Base-by-base conservation (phyloP, 352 stramenopile species). In the Phytopythium vexans region DNA sequence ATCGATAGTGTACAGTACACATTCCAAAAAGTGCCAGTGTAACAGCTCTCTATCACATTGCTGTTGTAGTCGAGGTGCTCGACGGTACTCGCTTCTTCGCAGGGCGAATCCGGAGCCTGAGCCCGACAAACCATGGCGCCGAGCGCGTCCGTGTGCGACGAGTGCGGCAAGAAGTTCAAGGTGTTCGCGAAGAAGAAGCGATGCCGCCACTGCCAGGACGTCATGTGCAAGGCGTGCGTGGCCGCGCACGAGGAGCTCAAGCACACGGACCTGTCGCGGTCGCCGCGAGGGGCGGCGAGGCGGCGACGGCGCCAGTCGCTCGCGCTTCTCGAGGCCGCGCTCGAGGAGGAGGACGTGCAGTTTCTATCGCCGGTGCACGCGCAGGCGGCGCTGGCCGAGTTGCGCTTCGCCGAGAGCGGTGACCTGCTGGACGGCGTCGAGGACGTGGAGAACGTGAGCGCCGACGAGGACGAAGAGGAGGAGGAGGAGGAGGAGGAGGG, bases 111-210 rank as follows among this genome's bases (percentile, higher is more conserved):
- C 21, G 21, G 21, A 27, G 21, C 21, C 21, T 27, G 21, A 27
- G 21, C 21, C 21, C 21, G 21, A 27, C 21, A 27, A 27, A 27
- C 21, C 21, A 41, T 45, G 37, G 39, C 31, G 49, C 40, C 49
- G 39, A 5, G 31, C 38, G 27, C 39, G 27, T 48, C 27, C 14
- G 10, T 39, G 7, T 89, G 78, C 47, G 76, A 81, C 33, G 67
- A 86, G 49, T 90, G 80, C 52, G 62, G 65, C 65, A 87, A 88
- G 64, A 88, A 87, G 66, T 81, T 92, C 51, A 88, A 86, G 46
- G 74, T 92, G 35, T 89, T 92, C 54, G 60, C 65, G 7, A 74
- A 75, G 56, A 80, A 79, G 57, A 82, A 75, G 55, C 86, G 85
- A 51, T 92, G 81, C 58, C 69, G 78, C 56, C 66, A 88, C 65